A percentile compares a stretch with the other conserved stretches of the same genome.
phyloP scores from a whole-genome alignment of 306 rosid genomes.

The Heteromeles arbutifolia region DNA sequence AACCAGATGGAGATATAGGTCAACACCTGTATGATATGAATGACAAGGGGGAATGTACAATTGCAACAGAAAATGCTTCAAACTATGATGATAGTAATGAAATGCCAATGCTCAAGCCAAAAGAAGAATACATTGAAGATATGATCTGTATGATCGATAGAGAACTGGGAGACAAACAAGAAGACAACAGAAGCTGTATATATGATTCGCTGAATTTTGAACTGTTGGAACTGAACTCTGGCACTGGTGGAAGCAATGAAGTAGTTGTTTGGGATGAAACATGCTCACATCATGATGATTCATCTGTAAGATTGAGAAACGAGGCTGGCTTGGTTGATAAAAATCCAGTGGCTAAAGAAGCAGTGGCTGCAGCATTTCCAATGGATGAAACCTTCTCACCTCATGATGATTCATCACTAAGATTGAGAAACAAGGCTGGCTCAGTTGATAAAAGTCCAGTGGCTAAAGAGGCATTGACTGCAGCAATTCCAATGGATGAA shows the following conservation, averaged over 20 bases:
- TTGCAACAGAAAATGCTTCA: constrained; percentile 9
- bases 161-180: constrained; percentile 20
- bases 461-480: not conserved
- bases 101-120: not conserved
- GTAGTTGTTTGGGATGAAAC: not conserved
- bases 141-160: constrained; percentile 18
- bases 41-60: not conserved
- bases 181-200: constrained; percentile 17
- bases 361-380: not conserved
- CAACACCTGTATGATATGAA: not conserved
- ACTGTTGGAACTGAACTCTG: constrained; percentile 16
- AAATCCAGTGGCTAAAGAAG: not conserved
- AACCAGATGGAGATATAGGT: not conserved
- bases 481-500: not conserved
- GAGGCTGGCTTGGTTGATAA: constrained; percentile 1
- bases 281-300: constrained; percentile 2
- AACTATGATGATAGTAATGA: constrained; percentile 1
- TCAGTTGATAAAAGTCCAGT: not conserved
- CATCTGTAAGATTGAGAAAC: not conserved
- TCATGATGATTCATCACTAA: not conserved
- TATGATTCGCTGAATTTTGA: constrained; percentile 33
- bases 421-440: constrained; percentile 11
- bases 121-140: constrained; percentile 32
- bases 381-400: constrained; percentile 10
- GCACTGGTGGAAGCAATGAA: constrained; percentile 3